Percentiles rank a stretch among this genome's conserved stretches.
These are phyloP conservation scores for Cerioporus squamosus DNA, from an alignment of 1,284 basidiomycete genomes.

Conservation along the genomic window DNA sequence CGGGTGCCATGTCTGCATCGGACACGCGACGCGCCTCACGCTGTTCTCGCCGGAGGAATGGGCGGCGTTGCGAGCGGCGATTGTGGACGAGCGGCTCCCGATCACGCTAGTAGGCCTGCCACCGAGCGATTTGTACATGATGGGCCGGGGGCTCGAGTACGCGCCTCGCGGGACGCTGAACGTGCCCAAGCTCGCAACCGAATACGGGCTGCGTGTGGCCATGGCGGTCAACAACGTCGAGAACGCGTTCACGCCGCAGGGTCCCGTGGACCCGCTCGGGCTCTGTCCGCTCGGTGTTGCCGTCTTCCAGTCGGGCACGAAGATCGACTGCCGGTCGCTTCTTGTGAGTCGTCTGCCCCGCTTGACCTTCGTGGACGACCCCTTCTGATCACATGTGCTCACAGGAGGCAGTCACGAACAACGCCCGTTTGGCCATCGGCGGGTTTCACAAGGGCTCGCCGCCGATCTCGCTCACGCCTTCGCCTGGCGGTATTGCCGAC, in stretches of 20 bases:
- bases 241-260: slow-evolving; percentile 72
- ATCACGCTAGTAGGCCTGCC: slow-evolving; percentile 61
- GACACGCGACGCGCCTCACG: slow-evolving; percentile 63
- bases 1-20: slow-evolving; percentile 50
- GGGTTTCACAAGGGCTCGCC: slow-evolving; percentile 21
- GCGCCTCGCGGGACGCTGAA: slow-evolving; percentile 56
- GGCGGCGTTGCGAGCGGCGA: slow-evolving; percentile 39
- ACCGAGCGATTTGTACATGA: slow-evolving; percentile 71
- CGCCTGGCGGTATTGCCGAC: slow-evolving; percentile 51
- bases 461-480: slow-evolving; percentile 39
- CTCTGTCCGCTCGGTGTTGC: slow-evolving; percentile 62
- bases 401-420: slow-evolving; percentile 33
- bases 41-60: slow-evolving; percentile 53
- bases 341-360: slow-evolving; percentile 44
- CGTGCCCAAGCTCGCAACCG: slow-evolving; percentile 47
- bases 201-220: slow-evolving; percentile 52
- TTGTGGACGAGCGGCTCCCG: slow-evolving; percentile 41
- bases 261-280: slow-evolving; percentile 60
- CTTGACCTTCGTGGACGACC: not conserved
- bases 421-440: slow-evolving; percentile 45
- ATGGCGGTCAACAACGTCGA: slow-evolving; percentile 68
- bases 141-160: slow-evolving; percentile 43
- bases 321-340: slow-evolving; percentile 48
- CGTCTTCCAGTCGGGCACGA: slow-evolving; percentile 60
- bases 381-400: slow-evolving; percentile 1